Percentiles rank a stretch among this genome's conserved stretches.
Evolutionary conservation across 2,329 filamentous ascomycete genomes (phyloP).

Genomic region (Raffaelea ambrosiae): DNA sequence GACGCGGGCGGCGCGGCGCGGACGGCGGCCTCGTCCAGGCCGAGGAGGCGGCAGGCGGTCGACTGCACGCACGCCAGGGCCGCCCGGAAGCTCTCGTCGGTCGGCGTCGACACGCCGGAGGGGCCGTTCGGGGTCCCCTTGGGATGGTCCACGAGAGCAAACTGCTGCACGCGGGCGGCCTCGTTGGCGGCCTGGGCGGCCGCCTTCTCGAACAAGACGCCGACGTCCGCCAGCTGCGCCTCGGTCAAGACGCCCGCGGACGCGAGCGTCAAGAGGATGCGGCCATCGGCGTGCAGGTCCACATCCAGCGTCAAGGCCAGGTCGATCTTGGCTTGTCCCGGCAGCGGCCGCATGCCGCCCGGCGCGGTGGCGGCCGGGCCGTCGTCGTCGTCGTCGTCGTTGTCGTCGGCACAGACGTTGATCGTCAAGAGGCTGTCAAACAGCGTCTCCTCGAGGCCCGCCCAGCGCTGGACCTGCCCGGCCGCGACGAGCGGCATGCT

Average conservation of each 20-base stretch:
- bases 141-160: neutral
- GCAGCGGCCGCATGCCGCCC: conserved; percentile 10
- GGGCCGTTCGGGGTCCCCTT: neutral
- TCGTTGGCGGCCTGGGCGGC: conserved; percentile 5
- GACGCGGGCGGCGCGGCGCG: conserved; percentile 2
- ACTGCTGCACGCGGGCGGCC: conserved; percentile 6
- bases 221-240: conserved; percentile 3
- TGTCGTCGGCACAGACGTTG: conserved; percentile 6
- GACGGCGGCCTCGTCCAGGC: conserved; percentile 6
- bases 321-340: conserved; percentile 10
- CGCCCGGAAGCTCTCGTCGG: neutral
- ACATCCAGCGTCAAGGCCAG: conserved; percentile 15
- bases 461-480: conserved; percentile 16
- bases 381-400: neutral
- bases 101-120: neutral
- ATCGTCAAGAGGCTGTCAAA: conserved; percentile 17
- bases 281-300: conserved; percentile 13
- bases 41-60: conserved; percentile 4
- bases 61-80: neutral
- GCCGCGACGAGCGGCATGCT: conserved; percentile 14
- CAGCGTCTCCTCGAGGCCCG: conserved; percentile 13
- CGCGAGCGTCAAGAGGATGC: conserved; percentile 7
- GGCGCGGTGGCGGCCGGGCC: neutral
- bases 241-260: conserved; percentile 2
- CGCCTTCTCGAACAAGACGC: conserved; percentile 11